Base-by-base conservation (phyloP, 129 eudicot genomes). In the Deinandra increscens region DNA sequence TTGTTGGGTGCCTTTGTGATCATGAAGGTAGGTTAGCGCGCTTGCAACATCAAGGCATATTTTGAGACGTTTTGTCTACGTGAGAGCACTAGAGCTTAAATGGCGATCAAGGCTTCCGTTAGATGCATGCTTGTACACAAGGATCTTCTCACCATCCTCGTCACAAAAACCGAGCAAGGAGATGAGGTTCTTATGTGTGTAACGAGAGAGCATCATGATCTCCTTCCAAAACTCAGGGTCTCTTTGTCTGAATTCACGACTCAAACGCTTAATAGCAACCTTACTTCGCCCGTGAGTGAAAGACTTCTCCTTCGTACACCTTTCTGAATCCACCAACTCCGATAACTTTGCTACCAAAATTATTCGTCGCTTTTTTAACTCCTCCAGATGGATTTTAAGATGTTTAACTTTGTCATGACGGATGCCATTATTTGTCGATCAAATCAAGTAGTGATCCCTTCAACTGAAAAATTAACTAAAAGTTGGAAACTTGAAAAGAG, bases 51-150 rank as follows among this genome's bases (percentile, higher is more conserved):
- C 62, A 12, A 56, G 37, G 39, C 19, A 56, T 56, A 56, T 26
- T 17, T 56, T 56, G 7, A 26, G 9, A 12, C 62, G 10, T 56
- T 26, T 37, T 12, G 9, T 12, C 62, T 38, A 56, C 9, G 39
- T 23, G 62, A 56, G 62, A 29, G 3, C 4, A 12, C 1, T 56
- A 38, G 62, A 56, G 17, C 62, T 26, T 56, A 56, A 56, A 12
- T 56, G 62, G 15, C 62, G 62, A 56, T 56, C 62, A 0, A 56
- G 38, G 62, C 62, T 56, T 56, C 62, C 62, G 12, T 56, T 56
- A 26, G 9, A 23, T 10, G 62, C 62, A n/a, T n/a, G n/a, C n/a
- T n/a, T n/a, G n/a, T n/a, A n/a, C n/a, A n/a, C n/a, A n/a, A n/a
- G n/a, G n/a, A 12, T 56, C 1, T 17, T 56, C 39, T 1, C 26